phyloP scores from a whole-genome alignment of 345 rosid genomes.

The Populus pruinosa region DNA sequence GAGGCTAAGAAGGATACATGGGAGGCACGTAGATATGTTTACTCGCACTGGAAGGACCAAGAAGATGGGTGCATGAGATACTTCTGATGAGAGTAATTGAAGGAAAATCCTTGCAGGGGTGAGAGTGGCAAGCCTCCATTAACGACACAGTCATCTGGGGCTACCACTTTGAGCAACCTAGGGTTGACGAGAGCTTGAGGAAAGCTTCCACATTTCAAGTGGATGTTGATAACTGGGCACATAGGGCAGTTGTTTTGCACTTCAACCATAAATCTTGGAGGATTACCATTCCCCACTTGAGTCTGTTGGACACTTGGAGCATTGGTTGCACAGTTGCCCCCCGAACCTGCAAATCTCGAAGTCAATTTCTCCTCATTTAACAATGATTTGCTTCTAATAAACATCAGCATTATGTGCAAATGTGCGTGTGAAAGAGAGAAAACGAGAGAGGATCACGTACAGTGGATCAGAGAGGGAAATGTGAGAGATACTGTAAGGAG shows the following conservation, averaged over 20 bases:
- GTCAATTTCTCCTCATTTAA: no score
- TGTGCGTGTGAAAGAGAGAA: background rate
- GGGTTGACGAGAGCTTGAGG: conserved; percentile 34
- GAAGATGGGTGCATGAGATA: conserved; percentile 19
- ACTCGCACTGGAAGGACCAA: conserved; percentile 47
- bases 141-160: conserved; percentile 23
- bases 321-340: conserved; percentile 15
- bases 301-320: conserved; percentile 26
- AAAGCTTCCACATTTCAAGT: conserved; percentile 33
- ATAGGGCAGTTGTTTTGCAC: conserved; percentile 31
- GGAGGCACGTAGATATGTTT: background rate
- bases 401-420: no score
- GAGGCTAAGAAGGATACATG: no score
- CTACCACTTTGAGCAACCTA: conserved; percentile 32
- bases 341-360: conserved; percentile 16
- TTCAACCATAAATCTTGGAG: conserved; percentile 30
- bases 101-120: conserved; percentile 27
- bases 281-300: conserved; percentile 20
- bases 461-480: conserved; percentile 11
- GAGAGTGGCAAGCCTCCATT: conserved; percentile 34
- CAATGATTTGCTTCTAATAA: no score
- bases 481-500: conserved; percentile 16
- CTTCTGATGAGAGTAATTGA: conserved; percentile 31
- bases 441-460: background rate
- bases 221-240: conserved; percentile 34